Percentiles rank a stretch among this genome's conserved stretches.
Evolutionary conservation across 805 yeast genomes (phyloP).

Genomic region (Alloascoidea africana): DNA sequence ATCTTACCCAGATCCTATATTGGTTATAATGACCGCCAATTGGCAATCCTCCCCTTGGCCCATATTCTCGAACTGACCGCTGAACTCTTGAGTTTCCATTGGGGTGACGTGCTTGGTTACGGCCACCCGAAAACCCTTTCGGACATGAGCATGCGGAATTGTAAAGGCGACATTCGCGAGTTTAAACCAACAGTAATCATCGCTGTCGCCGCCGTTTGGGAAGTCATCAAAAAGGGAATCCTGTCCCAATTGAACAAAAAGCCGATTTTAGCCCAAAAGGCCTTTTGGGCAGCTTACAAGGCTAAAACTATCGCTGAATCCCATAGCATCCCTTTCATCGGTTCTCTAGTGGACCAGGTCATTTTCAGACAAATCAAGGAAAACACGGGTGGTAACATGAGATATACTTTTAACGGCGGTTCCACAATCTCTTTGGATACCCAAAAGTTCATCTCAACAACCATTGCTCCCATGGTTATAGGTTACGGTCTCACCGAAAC

Average conservation of each 20-base stretch:
- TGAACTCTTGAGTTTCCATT: conserved; percentile 3
- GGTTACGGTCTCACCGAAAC: conserved; percentile 86
- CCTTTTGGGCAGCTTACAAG: conserved; percentile 40
- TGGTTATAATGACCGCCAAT: conserved; percentile 1
- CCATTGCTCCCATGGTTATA: conserved; percentile 59
- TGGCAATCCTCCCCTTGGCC: conserved; percentile 9
- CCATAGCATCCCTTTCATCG: conserved; percentile 31
- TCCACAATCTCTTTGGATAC: conserved; percentile 62
- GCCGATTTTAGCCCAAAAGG: conserved; percentile 30
- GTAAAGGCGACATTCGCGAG: conserved; percentile 37
- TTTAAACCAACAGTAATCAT: conserved; percentile 48
- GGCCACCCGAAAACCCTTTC: conserved; percentile 45
- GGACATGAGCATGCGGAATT: conserved; percentile 36
- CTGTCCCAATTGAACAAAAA: conserved; percentile 32
- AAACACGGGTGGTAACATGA: conserved; percentile 70
- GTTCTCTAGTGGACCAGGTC: conserved; percentile 34
- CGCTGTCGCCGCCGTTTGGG: conserved; percentile 57
- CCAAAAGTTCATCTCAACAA: conserved; percentile 50
- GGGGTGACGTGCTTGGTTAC: conserved; percentile 25
- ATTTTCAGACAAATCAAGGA: conserved; percentile 61
- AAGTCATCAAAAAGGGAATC: conserved; percentile 42
- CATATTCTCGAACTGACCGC: conserved; percentile 8
- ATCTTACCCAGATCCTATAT: conserved; percentile 25
- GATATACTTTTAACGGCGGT: conserved; percentile 62
- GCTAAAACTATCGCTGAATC: conserved; percentile 28